Percentiles rank a stretch among this genome's conserved stretches.
phyloP scores from a whole-genome alignment of 2,329 filamentous ascomycete genomes.

The Colletotrichum sp. region DNA sequence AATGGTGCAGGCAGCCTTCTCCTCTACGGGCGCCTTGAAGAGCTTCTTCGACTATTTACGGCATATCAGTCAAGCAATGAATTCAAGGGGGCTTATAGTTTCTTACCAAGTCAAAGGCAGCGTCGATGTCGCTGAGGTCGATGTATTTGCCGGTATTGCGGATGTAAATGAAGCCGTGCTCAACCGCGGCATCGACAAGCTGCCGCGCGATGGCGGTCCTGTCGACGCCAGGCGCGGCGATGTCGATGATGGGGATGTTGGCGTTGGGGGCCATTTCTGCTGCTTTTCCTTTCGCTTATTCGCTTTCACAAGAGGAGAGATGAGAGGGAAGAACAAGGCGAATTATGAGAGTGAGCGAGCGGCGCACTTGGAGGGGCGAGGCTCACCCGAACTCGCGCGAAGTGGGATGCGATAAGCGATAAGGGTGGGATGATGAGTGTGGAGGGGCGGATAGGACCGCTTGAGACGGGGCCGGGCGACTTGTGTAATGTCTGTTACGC shows the following conservation, averaged over 20 bases:
- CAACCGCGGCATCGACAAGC: slow-evolving; percentile 79
- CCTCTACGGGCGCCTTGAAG: slow-evolving; percentile 71
- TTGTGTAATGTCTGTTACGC: slow-evolving; percentile 14
- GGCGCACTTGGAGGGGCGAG: not conserved
- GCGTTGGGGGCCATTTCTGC: slow-evolving; percentile 35
- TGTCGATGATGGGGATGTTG: slow-evolving; percentile 81
- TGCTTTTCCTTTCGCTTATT: not conserved
- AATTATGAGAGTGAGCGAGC: not conserved
- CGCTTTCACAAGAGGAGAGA: not conserved
- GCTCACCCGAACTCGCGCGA: slow-evolving; percentile 1
- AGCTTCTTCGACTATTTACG: slow-evolving; percentile 67
- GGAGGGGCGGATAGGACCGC: slow-evolving; percentile 4
- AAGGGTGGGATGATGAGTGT: slow-evolving; percentile 10
- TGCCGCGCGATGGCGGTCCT: slow-evolving; percentile 63
- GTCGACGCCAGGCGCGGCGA: slow-evolving; percentile 63
- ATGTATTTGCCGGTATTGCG: slow-evolving; percentile 76
- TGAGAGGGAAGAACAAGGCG: not conserved
- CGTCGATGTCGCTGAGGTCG: slow-evolving; percentile 65
- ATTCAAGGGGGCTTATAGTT: not conserved
- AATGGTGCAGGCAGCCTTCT: slow-evolving; percentile 79
- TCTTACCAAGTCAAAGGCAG: slow-evolving; percentile 75
- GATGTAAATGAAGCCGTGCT: slow-evolving; percentile 90
- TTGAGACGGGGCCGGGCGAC: not conserved
- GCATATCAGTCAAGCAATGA: not conserved
- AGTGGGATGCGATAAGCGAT: slow-evolving; percentile 21